Evolutionary conservation across 2,329 filamentous ascomycete genomes (phyloP), one percentile per base, ranked within the genome.

Genomic region (Grosmannia penicillata): DNA sequence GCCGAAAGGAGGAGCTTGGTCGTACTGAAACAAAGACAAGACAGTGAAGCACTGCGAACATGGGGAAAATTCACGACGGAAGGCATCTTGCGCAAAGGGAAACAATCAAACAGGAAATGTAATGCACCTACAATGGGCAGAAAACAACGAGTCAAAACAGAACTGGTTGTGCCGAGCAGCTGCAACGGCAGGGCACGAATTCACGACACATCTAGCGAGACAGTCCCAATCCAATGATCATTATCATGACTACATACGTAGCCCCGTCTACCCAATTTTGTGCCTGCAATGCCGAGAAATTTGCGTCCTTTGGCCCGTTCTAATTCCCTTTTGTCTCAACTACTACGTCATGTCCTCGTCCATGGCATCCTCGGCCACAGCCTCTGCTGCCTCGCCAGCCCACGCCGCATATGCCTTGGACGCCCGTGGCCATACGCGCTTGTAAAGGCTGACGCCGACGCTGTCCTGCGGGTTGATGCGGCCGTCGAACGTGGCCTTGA

Each of bases 401-500:
- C 56, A 51, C 2, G 62, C 64, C 11, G 55, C 50, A 25, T 72
- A 55, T 2, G 65, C 60, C 33, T 53, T 53, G 15, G 85, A 77
- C 45, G 67, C 68, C 42, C 87, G 69, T 8, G 91, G 91, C 70
- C 79, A 91, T 43, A 89, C 76, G 18, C 82, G 65, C 70, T 91
- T 91, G 55, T 89, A 91, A 52, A 91, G 55, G 60, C 84, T 93
- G 45, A 96, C 82, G 36, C 84, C 91, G 33, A 98, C 77, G 4
- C 86, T 78, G 61, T 98, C 91, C 61, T 95, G 83, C 2, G 91
- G 87, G 58, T 95, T 96, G 57, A 98, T 89, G 55, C 82, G 83
- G 11, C 79, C 85, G 56, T 98, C 93, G 62, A 98, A 98, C 2
- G 82, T 95, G 11, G 91, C 91, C 69, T 98, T 98, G 72, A 96